phyloP scores from a whole-genome alignment of 2,329 filamentous ascomycete species.

The Colletotrichum graminicola region DNA sequence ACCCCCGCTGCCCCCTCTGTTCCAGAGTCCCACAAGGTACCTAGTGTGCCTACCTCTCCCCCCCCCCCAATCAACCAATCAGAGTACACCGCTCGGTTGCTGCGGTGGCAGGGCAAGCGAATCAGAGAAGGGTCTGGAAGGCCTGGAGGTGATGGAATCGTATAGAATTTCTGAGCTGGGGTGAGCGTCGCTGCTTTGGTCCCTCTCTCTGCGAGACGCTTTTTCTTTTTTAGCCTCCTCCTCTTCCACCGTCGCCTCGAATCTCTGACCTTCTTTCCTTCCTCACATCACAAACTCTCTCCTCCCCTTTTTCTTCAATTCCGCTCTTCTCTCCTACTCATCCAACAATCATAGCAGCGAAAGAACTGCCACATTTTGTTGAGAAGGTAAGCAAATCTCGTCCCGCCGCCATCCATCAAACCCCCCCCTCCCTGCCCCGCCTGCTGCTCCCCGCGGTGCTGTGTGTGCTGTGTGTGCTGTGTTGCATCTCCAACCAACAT shows the following conservation, averaged over 20 bases:
- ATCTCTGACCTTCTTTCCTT: conserved; percentile 34
- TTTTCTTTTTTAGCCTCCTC: conserved; percentile 54
- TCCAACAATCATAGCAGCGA: conserved; percentile 45
- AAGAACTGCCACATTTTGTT: conserved; percentile 44
- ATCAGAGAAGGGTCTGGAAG: conserved; percentile 45
- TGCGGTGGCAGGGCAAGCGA: conserved; percentile 45
- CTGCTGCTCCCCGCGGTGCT: neutral
- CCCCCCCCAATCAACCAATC: conserved; percentile 41
- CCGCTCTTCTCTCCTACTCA: conserved; percentile 43
- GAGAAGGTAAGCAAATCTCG: conserved; percentile 12
- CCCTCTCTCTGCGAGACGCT: conserved; percentile 36
- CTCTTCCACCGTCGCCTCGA: conserved; percentile 42
- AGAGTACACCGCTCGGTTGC: conserved; percentile 41
- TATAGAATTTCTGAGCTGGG: conserved; percentile 57
- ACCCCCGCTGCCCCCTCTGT: conserved; percentile 22
- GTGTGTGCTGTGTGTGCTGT: neutral
- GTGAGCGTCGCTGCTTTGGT: conserved; percentile 42
- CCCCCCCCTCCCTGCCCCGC: neutral
- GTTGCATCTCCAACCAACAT: conserved; percentile 9
- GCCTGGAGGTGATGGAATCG: conserved; percentile 56
- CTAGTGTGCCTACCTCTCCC: conserved; percentile 9
- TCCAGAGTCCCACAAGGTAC: conserved; percentile 12
- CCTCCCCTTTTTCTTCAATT: conserved; percentile 8
- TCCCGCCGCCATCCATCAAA: neutral
- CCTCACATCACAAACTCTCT: conserved; percentile 33